Evolutionary conservation across 2,329 filamentous ascomycete species (phyloP).

Genomic region (Arthrinium puccinioides): DNA sequence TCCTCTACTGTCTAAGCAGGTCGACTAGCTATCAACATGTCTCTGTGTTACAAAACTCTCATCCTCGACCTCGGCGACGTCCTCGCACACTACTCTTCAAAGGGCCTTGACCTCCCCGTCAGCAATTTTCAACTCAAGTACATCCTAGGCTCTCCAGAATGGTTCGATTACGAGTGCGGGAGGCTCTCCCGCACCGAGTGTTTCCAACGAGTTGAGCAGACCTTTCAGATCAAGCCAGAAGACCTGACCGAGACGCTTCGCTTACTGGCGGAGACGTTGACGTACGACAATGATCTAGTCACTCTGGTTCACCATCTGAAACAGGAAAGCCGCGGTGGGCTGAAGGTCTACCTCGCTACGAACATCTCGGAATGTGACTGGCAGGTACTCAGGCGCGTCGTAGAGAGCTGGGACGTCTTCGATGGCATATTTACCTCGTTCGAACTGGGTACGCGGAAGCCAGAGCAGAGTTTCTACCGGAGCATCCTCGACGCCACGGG

Average conservation of each 20-base stretch:
- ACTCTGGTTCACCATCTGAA: neutral
- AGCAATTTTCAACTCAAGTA: neutral
- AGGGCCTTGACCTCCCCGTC: neutral
- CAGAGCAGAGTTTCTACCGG: neutral
- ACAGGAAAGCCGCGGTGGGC: neutral
- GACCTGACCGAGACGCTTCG: neutral
- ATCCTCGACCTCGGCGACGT: neutral
- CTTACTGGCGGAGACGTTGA: neutral
- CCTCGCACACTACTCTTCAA: neutral
- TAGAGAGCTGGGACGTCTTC: slow-evolving; percentile 6
- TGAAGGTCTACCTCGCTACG: slow-evolving; percentile 1
- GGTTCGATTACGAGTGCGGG: neutral
- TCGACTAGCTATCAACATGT: too few species aligned
- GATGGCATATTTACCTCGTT: neutral
- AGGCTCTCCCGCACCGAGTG: neutral
- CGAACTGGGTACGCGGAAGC: slow-evolving; percentile 1
- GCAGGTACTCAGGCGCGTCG: too few species aligned
- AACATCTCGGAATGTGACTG: slow-evolving; percentile 1
- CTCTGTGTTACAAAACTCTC: too few species aligned
- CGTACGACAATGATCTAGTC: neutral
- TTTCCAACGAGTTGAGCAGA: neutral
- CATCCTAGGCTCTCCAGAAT: neutral
- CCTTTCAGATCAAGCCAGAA: neutral
- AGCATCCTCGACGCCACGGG: slow-evolving; percentile 5
- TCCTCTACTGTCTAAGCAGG: too few species aligned